Evolutionary conservation across 495 filamentous ascomycete genomes (phyloP).

Genomic region (Neurospora sp.): DNA sequence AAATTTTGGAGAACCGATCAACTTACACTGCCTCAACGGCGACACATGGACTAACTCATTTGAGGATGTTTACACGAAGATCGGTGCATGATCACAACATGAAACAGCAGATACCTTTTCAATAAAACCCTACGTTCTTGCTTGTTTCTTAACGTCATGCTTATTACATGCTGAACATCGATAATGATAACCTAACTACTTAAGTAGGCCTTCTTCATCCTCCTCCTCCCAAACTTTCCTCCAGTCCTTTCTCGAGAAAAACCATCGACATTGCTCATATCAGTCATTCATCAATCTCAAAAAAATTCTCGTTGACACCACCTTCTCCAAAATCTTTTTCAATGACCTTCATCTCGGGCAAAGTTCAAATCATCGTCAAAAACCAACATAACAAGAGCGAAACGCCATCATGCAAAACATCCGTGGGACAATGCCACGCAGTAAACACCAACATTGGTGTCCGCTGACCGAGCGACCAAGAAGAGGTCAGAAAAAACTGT

Average conservation of each 20-base stretch:
- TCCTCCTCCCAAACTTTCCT: neutral
- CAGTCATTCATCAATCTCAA: neutral
- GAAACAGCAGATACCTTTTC: neutral
- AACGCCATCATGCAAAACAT: neutral
- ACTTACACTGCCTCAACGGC: neutral
- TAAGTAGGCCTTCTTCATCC: neutral
- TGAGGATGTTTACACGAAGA: neutral
- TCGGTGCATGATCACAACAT: neutral
- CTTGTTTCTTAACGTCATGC: neutral
- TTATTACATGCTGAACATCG: neutral
- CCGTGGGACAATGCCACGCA: neutral
- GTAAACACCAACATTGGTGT: neutral
- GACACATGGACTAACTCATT: neutral
- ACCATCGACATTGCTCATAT: neutral
- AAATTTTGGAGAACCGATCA: neutral
- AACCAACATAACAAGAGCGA: neutral
- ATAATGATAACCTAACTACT: neutral
- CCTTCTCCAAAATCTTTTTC: neutral
- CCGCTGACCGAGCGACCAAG: neutral
- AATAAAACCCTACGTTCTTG: neutral
- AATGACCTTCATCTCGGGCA: neutral
- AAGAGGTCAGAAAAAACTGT: neutral
- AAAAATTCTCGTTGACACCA: neutral
- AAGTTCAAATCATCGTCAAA: neutral
- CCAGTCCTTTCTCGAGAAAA: neutral